These are phyloP conservation scores for Irpex sp. DNA, from an alignment of 1,284 basidiomycete species.

Conservation along the genomic window DNA sequence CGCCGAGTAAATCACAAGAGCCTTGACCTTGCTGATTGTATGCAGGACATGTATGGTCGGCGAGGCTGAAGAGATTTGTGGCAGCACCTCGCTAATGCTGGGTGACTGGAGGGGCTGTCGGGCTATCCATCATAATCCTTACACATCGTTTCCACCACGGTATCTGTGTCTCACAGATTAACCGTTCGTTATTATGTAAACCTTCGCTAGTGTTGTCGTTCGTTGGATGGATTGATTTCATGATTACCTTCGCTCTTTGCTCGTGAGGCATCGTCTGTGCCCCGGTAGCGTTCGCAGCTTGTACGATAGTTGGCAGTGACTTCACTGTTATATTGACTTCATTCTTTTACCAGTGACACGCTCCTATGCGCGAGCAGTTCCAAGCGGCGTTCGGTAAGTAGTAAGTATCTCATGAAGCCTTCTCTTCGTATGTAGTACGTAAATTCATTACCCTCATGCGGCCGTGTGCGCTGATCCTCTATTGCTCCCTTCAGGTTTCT, in stretches of 20 bases:
- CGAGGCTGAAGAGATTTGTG: not conserved
- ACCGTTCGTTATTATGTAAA: conserved; percentile 1
- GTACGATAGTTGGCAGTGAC: not conserved
- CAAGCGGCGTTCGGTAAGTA: no score
- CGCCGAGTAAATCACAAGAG: conserved; percentile 50
- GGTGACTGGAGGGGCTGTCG: not conserved
- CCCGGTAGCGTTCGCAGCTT: not conserved
- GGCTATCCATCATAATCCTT: not conserved
- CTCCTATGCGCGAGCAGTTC: not conserved
- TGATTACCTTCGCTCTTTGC: not conserved
- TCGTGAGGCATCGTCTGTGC: not conserved
- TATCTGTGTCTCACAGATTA: not conserved
- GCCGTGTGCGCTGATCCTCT: no score
- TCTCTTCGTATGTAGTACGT: no score
- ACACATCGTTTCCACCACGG: not conserved
- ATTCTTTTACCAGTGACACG: not conserved
- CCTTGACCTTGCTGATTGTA: not conserved
- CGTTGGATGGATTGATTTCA: conserved; percentile 1
- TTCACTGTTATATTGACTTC: not conserved
- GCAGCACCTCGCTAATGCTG: not conserved
- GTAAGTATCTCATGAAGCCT: no score
- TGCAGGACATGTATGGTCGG: not conserved
- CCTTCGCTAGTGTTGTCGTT: conserved; percentile 2
- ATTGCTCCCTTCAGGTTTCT: no score
- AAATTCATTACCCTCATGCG: no score